Conservation (phyloP, 768 basidiomycete genomes). For the Tulasnella sp. region DNA sequence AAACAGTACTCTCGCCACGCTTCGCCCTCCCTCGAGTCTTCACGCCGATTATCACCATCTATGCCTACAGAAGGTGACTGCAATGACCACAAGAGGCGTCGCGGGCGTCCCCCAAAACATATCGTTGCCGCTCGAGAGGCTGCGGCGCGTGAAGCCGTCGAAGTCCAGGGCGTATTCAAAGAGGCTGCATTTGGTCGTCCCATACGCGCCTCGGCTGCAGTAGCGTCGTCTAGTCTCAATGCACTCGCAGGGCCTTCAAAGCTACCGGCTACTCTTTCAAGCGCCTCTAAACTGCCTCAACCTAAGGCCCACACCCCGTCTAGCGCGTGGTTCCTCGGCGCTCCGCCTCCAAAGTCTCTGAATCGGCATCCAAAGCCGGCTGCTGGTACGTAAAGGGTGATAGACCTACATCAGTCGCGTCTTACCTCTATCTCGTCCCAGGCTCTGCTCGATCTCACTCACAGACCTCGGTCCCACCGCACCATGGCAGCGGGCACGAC, state of each 20-base stretch:
- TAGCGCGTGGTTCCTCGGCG: constrained; percentile 5
- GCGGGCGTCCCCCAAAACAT: constrained; percentile 48
- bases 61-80: not conserved
- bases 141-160: not conserved
- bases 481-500: constrained; percentile 21
- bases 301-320: not conserved
- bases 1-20: not conserved
- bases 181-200: too few species aligned
- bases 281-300: not conserved
- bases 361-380: not conserved
- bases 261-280: not conserved
- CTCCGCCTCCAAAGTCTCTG: not conserved
- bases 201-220: too few species aligned
- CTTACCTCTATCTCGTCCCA: not conserved
- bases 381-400: not conserved
- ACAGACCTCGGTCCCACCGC: too few species aligned
- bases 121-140: constrained; percentile 31
- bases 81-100: constrained; percentile 31
- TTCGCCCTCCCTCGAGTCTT: too few species aligned
- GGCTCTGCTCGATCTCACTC: not conserved
- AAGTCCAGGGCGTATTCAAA: too few species aligned
- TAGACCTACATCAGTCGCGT: not conserved
- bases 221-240: too few species aligned
- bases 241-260: not conserved
- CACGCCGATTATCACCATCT: too few species aligned